Evolutionary conservation across 257 asterid species (phyloP), one percentile per base, ranked within the genome.

Genomic region (Ligustrum vulgare): DNA sequence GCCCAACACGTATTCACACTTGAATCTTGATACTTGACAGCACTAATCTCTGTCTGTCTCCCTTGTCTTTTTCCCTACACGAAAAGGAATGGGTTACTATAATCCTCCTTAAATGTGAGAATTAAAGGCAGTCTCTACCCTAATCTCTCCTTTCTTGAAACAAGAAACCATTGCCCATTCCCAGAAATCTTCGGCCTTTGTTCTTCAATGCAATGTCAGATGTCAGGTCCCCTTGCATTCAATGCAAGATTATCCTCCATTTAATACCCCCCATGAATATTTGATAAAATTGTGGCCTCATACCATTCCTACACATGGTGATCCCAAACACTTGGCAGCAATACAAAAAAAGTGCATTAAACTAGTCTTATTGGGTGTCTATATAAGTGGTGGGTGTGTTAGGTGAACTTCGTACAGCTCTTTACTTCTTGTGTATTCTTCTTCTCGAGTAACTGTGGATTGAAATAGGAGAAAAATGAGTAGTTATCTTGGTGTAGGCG

Each of bases 401-500:
- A 74, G 87, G 78, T 78, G 85, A 76, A 66, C 78, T 80, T 72
- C 47, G 23, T 15, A 23, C 63, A 18, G 62, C 79, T 78, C 56
- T 71, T 16, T 39, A 51, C 66, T 8, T 31, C 33, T 23, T 20
- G 64, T 69, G 68, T 11, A 43, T 6, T 36, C 32, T 25, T 34
- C 71, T 43, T 16, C 34, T 25, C 11, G 67, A 60, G 16, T 60
- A 9, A 51, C 6, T 51, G 60, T 18, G 67, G 39, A 20, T 71
- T 39, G 45, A 2, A 12, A 43, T 37, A 12, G 10, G 22, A 8
- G 80, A 28, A 22, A 63, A 43, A 93, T 91, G 96, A 91, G 62
- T 51, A 91, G 62, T 51, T 89, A 87, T 67, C 85, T 91, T 80
- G 96, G 96, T 60, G 91, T 93, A 68, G 99, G 98, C 8, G 96